Evolutionary conservation across 306 rosid species (phyloP).

Genomic region (Vigna trinervia): DNA sequence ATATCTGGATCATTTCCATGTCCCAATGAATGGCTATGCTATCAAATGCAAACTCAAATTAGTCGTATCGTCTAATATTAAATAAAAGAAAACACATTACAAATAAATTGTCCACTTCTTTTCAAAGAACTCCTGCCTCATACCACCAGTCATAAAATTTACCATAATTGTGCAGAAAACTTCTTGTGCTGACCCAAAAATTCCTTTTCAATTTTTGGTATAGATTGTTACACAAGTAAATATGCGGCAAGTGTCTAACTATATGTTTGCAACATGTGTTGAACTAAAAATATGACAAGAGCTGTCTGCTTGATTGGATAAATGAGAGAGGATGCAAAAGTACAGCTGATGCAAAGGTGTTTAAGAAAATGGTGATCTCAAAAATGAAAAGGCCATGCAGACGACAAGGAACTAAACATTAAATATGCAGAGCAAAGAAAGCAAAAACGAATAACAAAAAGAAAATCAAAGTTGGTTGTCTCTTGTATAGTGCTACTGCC

Average conservation of each 20-base stretch:
- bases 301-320: slow-evolving; percentile 19
- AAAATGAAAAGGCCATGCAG: slow-evolving; percentile 15
- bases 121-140: slow-evolving; percentile 12
- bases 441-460: slow-evolving; percentile 6
- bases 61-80: slow-evolving; percentile 14
- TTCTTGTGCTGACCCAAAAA: background rate
- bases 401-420: slow-evolving; percentile 10
- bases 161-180: background rate
- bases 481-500: background rate
- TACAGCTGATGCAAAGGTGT: slow-evolving; percentile 6
- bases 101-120: background rate
- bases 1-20: slow-evolving; percentile 25
- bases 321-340: slow-evolving; percentile 20
- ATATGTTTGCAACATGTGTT: slow-evolving; percentile 1
- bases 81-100: slow-evolving; percentile 11
- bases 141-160: slow-evolving; percentile 4
- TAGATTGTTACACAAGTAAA: background rate
- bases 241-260: background rate
- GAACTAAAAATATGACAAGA: background rate
- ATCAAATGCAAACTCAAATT: background rate
- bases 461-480: background rate
- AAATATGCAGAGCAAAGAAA: slow-evolving; percentile 12
- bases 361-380: slow-evolving; percentile 14
- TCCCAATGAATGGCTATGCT: slow-evolving; percentile 6
- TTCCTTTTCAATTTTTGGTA: background rate